Evolutionary conservation across 192 early-diverging fungal species (phyloP), one percentile per base, ranked within the genome.

Genomic region (Umbelopsis sp.): DNA sequence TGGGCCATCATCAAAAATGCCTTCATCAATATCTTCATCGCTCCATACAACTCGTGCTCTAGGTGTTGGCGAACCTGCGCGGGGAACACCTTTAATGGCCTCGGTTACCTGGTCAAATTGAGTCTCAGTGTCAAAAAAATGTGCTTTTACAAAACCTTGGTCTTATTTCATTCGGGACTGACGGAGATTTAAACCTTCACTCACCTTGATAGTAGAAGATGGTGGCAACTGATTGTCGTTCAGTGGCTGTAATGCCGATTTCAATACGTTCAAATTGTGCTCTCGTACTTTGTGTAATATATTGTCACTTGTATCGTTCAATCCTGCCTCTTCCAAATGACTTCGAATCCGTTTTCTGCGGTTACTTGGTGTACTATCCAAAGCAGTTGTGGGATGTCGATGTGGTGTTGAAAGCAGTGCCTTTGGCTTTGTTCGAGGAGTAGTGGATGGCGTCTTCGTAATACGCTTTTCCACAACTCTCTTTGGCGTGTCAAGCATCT

Each of bases 11-110:
- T 62, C 56, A 62, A 62, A 62, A 32, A 62, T 62, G 4, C 56
- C 56, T 62, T 62, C 56, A 31, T 62, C 56, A 62, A 62, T 62
- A 36, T 62, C 56, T 62, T 62, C 56, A 20, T 62, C 56, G 14
- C 56, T 62, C 56, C 56, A 62, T 20, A 62, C 31, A 0, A 62
- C 26, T n/a, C 31, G 11, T 32, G 26, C 31, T 32, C 12, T 34
- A 5, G 29, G 56, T 62, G 56, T 62, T 29, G 56, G 56, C 56
- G 56, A 62, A 34, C 56, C 56, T 62, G 56, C 56, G 56, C 56
- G 56, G 31, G 24, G 29, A 62, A 62, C 56, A 62, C 56, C 56
- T 34, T 62, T 62, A 32, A 62, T 32, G 14, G 14, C 31, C 26
- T 20, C 56, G 31, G 31, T 0, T 26, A 20, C 56, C 56, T 62